These are phyloP conservation scores for Nymphaea thermarum DNA, from an alignment of 164 flowering plant species.

Conservation along the genomic window DNA sequence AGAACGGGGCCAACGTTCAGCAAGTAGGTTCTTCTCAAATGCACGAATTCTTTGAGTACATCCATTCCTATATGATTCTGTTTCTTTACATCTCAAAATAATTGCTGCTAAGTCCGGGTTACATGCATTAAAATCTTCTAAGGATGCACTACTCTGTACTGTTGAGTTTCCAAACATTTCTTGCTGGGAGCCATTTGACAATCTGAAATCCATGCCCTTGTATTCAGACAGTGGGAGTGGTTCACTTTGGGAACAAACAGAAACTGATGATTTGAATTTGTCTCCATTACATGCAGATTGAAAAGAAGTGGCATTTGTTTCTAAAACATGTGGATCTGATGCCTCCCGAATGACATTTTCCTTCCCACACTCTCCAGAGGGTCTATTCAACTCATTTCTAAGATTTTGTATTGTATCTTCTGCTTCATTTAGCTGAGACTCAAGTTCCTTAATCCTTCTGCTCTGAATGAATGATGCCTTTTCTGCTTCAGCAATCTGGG, in stretches of 20 bases:
- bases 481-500: constrained; percentile 46
- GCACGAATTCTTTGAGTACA: constrained; percentile 77
- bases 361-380: constrained; percentile 38
- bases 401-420: constrained; percentile 67
- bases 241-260: not conserved
- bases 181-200: too few relatives aligned
- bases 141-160: too few relatives aligned
- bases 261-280: constrained; percentile 13
- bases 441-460: constrained; percentile 68
- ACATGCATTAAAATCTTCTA: not conserved
- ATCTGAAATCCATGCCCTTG: too few relatives aligned
- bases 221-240: too few relatives aligned
- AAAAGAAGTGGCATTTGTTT: constrained; percentile 1
- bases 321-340: constrained; percentile 9
- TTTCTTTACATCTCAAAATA: constrained; percentile 48
- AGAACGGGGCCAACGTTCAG: too few relatives aligned
- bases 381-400: constrained; percentile 31
- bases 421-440: constrained; percentile 80
- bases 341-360: constrained; percentile 7
- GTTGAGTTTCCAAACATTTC: too few relatives aligned
- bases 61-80: constrained; percentile 52
- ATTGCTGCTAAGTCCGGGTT: constrained; percentile 49
- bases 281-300: constrained; percentile 13
- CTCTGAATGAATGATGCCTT: constrained; percentile 36
- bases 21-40: constrained; percentile 32